Evolutionary conservation across 768 basidiomycete genomes (phyloP).

Genomic region (Lanmaoa rubissima): DNA sequence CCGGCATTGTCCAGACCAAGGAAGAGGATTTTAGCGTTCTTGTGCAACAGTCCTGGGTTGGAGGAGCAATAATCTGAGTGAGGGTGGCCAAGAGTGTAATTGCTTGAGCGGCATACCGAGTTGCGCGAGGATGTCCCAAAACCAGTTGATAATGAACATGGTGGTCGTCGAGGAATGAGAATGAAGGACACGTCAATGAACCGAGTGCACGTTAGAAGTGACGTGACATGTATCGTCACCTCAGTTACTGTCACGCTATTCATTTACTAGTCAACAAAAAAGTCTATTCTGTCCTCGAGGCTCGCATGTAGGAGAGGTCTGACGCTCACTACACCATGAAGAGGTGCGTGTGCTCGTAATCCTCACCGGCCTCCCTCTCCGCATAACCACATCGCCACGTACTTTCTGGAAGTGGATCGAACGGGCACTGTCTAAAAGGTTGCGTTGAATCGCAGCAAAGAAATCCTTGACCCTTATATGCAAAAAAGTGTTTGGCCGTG

Average conservation of each 20-base stretch:
- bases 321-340: slow-evolving; percentile 57
- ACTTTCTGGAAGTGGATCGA: slow-evolving; percentile 42
- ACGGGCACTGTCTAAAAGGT: slow-evolving; percentile 75
- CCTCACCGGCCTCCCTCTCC: slow-evolving; percentile 56
- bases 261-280: neutral
- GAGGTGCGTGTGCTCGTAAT: slow-evolving; percentile 58
- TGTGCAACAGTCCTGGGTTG: slow-evolving; percentile 76
- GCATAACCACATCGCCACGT: slow-evolving; percentile 70
- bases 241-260: slow-evolving; percentile 6
- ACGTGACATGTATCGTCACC: slow-evolving; percentile 18
- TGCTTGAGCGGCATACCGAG: slow-evolving; percentile 60
- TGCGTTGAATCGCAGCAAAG: slow-evolving; percentile 37
- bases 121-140: slow-evolving; percentile 92
- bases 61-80: slow-evolving; percentile 2
- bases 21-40: slow-evolving; percentile 99
- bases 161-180: slow-evolving; percentile 24
- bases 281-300: too few species aligned
- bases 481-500: slow-evolving; percentile 25
- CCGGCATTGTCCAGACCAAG: slow-evolving; percentile 98
- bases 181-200: slow-evolving; percentile 20
- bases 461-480: slow-evolving; percentile 12
- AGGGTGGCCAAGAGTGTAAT: neutral
- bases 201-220: slow-evolving; percentile 5
- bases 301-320: slow-evolving; percentile 60
- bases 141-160: slow-evolving; percentile 93